Evolutionary conservation across 805 yeast genomes (phyloP), one percentile per base, ranked within the genome.

Genomic region (Candida jianshihensis): DNA sequence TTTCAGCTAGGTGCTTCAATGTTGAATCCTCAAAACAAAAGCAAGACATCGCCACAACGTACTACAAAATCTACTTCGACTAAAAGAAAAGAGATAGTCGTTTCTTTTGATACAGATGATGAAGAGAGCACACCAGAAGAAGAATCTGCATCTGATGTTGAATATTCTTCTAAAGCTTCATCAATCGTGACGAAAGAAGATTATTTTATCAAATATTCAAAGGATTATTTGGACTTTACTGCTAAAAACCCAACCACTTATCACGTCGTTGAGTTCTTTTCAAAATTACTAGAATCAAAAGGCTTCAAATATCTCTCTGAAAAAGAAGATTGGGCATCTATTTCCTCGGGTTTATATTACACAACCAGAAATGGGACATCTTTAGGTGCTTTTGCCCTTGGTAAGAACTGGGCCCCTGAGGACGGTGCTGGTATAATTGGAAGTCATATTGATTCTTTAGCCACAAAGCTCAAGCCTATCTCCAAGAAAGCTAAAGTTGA

Each of bases 401-500:
- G 94, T 32, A 53, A 63, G 29, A 59, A 74, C 28, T 86, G 89
- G 82, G 62, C 61, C 3, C 78, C 83, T 2, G 71, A 71, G 25
- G 62, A 68, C 30, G 86, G 87, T 38, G 76, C 78, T 2, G 92
- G 86, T 33, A 68, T 75, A 33, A 70, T 81, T 44, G 92, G 85
- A 4, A 62, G 78, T n/a, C 94, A 84, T 59, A 71, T 80, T 32
- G 95, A 86, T 59, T 71, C 90, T 0, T 63, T 84, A 42, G 70
- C 86, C 12, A 74, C 72, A 5, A 68, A 72, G 41, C 66, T 86
- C 53, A 86, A 86, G 62, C 95, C 96, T 1, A 63, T 68, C 35
- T 80, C 90, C 13, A 64, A 64, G 41, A 81, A 79, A 52, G 52
- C 56, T 7, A 61, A 68, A 9, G 74, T 78, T 13, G 88, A 82